Evolutionary conservation across 1,284 basidiomycete species (phyloP).

Genomic region (Rhizoctonia solani): DNA sequence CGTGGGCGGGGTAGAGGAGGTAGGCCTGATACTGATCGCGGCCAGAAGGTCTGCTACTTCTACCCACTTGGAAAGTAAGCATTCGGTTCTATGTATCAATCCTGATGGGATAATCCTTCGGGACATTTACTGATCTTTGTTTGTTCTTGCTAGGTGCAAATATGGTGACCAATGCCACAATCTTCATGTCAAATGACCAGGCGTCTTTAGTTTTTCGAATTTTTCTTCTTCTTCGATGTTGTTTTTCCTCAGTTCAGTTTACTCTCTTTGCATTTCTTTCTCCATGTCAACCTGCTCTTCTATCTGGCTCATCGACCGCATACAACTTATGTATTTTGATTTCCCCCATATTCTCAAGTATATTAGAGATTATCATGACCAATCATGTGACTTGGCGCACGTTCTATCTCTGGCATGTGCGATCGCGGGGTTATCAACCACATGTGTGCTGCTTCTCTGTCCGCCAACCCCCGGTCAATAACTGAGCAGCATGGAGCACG

Average conservation of each 20-base stretch:
- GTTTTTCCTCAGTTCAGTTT: not conserved
- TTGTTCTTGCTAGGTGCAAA: conserved; percentile 64
- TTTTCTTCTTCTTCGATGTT: conserved; percentile 3
- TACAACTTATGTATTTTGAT: conserved; percentile 32
- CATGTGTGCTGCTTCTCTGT: conserved; percentile 24
- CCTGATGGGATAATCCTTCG: conserved; percentile 52
- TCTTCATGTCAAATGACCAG: conserved; percentile 25
- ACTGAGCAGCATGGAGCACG: conserved; percentile 2
- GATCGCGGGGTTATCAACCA: conserved; percentile 7
- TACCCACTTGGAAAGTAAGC: conserved; percentile 88
- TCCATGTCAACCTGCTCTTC: not conserved
- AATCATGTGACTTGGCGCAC: conserved; percentile 24
- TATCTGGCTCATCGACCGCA: not conserved
- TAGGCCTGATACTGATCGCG: conserved; percentile 61
- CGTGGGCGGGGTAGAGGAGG: conserved; percentile 50
- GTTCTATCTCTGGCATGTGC: conserved; percentile 1
- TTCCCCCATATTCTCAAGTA: conserved; percentile 7
- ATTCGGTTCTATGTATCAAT: conserved; percentile 34
- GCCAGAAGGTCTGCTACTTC: conserved; percentile 84
- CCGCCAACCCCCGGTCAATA: conserved; percentile 17
- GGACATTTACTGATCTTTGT: conserved; percentile 49
- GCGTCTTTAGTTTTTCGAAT: not conserved
- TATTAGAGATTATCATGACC: conserved; percentile 7
- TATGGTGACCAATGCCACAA: conserved; percentile 72
- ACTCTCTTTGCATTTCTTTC: not conserved